Evolutionary conservation across 2,329 filamentous ascomycete species (phyloP).

Genomic region (Aspergillus floridensis): DNA sequence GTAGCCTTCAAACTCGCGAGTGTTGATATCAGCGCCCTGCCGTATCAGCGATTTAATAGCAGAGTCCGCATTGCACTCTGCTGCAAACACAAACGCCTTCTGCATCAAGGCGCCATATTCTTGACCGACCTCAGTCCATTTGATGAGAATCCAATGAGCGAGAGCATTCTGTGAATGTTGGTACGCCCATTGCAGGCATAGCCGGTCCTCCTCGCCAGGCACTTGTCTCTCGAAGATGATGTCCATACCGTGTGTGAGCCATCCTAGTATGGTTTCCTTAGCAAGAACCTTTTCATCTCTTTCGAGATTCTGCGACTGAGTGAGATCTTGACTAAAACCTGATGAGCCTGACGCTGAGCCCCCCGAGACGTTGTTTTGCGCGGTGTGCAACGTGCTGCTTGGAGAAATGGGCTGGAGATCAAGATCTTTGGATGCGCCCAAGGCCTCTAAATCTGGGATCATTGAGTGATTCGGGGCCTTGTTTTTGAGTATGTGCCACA

Average conservation of each 20-base stretch:
- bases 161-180: constrained; percentile 12
- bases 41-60: constrained; percentile 16
- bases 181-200: constrained; percentile 16
- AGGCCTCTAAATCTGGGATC: constrained; percentile 1
- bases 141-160: constrained; percentile 17
- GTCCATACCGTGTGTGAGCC: constrained; percentile 16
- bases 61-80: constrained; percentile 10
- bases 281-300: not conserved
- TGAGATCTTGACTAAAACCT: no score
- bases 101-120: constrained; percentile 6
- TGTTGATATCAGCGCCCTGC: constrained; percentile 20
- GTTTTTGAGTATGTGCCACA: constrained; percentile 21
- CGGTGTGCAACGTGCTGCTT: not conserved
- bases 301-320: fast-evolving
- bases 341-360: not conserved
- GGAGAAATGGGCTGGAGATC: not conserved
- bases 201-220: not conserved
- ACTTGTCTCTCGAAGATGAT: constrained; percentile 6
- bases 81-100: constrained; percentile 13
- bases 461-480: constrained; percentile 1
- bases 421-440: not conserved
- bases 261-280: constrained; percentile 13
- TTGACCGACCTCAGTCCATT: constrained; percentile 17
- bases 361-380: not conserved
- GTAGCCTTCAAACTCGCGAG: not conserved